Percentiles rank a stretch among this genome's conserved stretches.
These are phyloP conservation scores for Vitis cinerea DNA, from an alignment of 164 flowering plant genomes.

Conservation along the genomic window DNA sequence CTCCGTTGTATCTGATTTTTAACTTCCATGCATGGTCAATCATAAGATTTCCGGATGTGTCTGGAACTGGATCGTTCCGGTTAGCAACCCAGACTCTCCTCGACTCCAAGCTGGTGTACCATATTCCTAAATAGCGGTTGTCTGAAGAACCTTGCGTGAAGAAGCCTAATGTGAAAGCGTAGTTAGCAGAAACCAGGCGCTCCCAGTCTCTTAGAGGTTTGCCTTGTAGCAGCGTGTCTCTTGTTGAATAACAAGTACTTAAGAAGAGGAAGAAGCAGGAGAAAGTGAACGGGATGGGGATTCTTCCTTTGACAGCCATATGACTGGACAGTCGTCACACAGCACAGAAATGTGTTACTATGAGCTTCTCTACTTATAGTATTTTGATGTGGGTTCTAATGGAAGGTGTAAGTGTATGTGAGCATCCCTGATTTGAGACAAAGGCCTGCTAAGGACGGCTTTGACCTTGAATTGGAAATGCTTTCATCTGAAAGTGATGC, in stretches of 20 bases:
- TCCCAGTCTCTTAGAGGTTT: background rate
- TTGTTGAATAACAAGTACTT: background rate
- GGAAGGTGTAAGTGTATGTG: no score
- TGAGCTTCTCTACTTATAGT: no score
- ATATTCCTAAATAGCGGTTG: background rate
- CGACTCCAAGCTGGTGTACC: no score
- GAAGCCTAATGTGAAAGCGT: slow-evolving; percentile 1
- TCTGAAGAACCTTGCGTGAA: background rate
- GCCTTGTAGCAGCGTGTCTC: slow-evolving; percentile 3
- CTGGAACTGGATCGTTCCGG: slow-evolving; percentile 10
- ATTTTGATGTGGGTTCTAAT: no score
- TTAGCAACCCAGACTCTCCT: slow-evolving; percentile 17
- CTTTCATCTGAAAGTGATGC: no score
- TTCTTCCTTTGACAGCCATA: background rate
- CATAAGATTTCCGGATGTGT: slow-evolving; percentile 1
- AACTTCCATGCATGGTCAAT: slow-evolving; percentile 7
- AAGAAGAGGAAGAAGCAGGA: background rate
- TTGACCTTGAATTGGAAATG: no score
- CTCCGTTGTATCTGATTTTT: slow-evolving; percentile 2
- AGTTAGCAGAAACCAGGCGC: slow-evolving; percentile 4
- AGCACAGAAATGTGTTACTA: no score
- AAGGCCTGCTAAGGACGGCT: no score
- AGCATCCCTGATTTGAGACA: no score
- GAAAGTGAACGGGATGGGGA: background rate
- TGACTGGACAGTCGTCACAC: no score